Evolutionary conservation across 176 grass and related monocot genomes (phyloP), one percentile per base, ranked within the genome.

Genomic region (Carex kokanica): DNA sequence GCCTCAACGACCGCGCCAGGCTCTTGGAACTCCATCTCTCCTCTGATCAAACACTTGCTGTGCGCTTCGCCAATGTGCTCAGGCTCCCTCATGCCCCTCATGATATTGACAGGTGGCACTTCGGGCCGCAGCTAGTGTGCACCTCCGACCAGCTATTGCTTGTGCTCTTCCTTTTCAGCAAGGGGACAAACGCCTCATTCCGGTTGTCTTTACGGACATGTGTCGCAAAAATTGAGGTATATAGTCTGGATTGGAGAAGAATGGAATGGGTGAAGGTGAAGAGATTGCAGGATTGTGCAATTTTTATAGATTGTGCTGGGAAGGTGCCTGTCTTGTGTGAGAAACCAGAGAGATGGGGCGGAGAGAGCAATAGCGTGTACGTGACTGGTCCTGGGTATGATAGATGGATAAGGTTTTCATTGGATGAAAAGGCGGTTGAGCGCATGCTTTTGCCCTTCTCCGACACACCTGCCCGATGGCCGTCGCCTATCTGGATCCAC

Each of bases 181-280:
- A n/a, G 1, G 23, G 16, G 5, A 24, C 8, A 13, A 49, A 20
- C 0, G n/a, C 5, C 13, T n/a, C 55, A 18, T 17, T 18, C 14
- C 29, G 0, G 29, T 38, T 36, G 34, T 2, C 34, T 41, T 8
- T 4, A 0, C 5, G 20, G 71, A 5, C 0, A 52, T 4, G 4
- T 25, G 9, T 27, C 21, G 27, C 3, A 2, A 10, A 25, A 9
- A 69, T 80, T 20, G 40, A 57, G 62, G 73, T 80, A 24, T 80
- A 66, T 34, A 68, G 60, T 25, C 16, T 86, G 21, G 72, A 86
- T 66, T 86, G 73, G 41, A 56, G 4, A 34, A 86, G 45, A 13
- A 80, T 65, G 84, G 84, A 78, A 23, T 86, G 84, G 84, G 84
- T 51, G 13, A 9, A 80, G 40, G 58, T 86, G 55, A 66, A 77